Evolutionary conservation across 179 eudicot species (phyloP).

Genomic region (Corrigiola litoralis): DNA sequence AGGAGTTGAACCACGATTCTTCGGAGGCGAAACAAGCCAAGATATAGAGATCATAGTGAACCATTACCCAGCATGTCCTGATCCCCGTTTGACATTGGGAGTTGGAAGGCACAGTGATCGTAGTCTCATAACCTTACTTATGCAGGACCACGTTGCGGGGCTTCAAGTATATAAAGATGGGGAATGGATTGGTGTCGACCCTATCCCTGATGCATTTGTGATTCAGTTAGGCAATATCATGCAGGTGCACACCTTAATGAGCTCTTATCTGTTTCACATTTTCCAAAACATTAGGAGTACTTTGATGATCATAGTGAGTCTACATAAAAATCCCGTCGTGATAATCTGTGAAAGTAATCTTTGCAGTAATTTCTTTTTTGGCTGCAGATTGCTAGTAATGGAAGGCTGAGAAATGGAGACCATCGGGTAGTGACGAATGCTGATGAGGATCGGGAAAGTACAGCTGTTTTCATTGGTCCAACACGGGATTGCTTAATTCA

Average conservation of each 20-base stretch:
- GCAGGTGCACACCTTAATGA: conserved; percentile 1
- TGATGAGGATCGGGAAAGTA: background rate
- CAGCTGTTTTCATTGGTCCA: conserved; percentile 12
- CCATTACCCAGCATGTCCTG: conserved; percentile 20
- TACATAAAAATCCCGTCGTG: too few relatives aligned
- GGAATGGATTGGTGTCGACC: conserved; percentile 26
- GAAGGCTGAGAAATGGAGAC: conserved; percentile 10
- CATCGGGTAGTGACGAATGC: conserved; percentile 7
- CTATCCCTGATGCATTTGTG: conserved; percentile 26
- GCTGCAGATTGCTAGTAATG: conserved; percentile 10
- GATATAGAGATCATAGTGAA: conserved; percentile 10
- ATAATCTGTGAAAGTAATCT: too few relatives aligned
- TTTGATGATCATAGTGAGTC: background rate
- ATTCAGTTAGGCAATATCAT: conserved; percentile 22
- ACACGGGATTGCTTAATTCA: conserved; percentile 11
- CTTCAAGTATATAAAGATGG: conserved; percentile 28
- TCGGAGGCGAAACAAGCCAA: conserved; percentile 9
- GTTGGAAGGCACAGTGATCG: conserved; percentile 19
- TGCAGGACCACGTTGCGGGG: conserved; percentile 27
- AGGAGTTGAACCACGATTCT: conserved; percentile 12
- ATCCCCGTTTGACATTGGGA: conserved; percentile 18
- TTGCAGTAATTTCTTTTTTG: too few relatives aligned
- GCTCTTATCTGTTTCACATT: background rate
- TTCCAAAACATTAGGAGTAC: too few relatives aligned
- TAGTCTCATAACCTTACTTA: conserved; percentile 17